Evolutionary conservation across 306 rosid species (phyloP).

Genomic region (Luffa acutangula): DNA sequence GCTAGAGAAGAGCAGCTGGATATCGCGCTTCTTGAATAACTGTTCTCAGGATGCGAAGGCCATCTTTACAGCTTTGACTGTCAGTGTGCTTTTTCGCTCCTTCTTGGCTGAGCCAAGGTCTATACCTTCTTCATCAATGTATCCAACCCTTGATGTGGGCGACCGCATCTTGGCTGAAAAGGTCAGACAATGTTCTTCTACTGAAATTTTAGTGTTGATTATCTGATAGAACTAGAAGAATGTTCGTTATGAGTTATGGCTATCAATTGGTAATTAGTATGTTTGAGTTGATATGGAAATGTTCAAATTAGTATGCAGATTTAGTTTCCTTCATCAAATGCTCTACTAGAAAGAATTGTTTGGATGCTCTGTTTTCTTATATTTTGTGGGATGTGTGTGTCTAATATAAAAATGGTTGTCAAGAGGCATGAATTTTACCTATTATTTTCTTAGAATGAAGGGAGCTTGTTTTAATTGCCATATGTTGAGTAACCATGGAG

Average conservation of each 20-base stretch:
- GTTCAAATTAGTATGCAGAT: background rate
- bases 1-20: constrained; percentile 44
- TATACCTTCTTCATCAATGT: constrained; percentile 88
- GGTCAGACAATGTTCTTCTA: constrained; percentile 28
- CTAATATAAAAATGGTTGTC: background rate
- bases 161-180: constrained; percentile 90
- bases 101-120: constrained; percentile 87
- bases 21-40: constrained; percentile 40
- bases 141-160: constrained; percentile 80
- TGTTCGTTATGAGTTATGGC: background rate
- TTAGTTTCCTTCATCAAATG: background rate
- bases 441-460: background rate
- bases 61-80: constrained; percentile 63
- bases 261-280: background rate
- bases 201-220: background rate
- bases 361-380: background rate
- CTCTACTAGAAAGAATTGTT: background rate
- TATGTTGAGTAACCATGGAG: background rate
- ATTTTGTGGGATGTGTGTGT: background rate
- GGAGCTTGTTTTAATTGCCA: background rate
- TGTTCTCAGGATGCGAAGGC: constrained; percentile 84
- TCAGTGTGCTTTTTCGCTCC: constrained; percentile 56
- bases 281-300: background rate
- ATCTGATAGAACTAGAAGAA: background rate
- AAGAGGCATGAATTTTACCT: background rate